Conservation (phyloP, 768 basidiomycete species). For the Leccinum boreale region DNA sequence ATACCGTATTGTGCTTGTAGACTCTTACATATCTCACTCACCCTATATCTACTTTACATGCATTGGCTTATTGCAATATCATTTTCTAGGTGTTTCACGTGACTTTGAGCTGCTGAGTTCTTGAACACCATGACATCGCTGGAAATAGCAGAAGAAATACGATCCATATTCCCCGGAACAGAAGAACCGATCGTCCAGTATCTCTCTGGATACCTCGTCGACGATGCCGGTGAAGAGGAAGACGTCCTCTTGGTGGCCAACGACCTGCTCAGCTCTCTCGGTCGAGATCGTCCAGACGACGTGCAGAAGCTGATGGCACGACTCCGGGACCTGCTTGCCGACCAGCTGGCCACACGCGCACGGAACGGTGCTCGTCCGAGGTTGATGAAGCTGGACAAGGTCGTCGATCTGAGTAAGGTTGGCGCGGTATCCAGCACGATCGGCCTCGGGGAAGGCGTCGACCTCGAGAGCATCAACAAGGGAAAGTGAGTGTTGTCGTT, state of each 20-base stretch:
- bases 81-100: background rate
- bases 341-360: conserved; percentile 55
- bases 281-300: conserved; percentile 53
- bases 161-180: conserved; percentile 63
- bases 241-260: conserved; percentile 78
- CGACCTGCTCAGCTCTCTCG: conserved; percentile 73
- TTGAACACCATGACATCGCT: conserved; percentile 55
- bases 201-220: conserved; percentile 82
- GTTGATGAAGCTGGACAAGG: conserved; percentile 75
- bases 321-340: conserved; percentile 61
- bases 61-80: conserved; percentile 12
- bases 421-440: conserved; percentile 76
- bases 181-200: conserved; percentile 87
- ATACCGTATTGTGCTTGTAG: conserved; percentile 24
- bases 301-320: conserved; percentile 66
- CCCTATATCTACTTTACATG: conserved; percentile 20
- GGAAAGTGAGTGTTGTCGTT: conserved; percentile 63
- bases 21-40: conserved; percentile 13
- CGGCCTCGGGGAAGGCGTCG: conserved; percentile 77
- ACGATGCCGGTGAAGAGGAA: conserved; percentile 86
- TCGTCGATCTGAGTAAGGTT: conserved; percentile 84
- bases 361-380: conserved; percentile 62
- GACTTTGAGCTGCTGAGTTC: background rate
- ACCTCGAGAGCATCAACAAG: conserved; percentile 90
- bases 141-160: conserved; percentile 79